Evolutionary conservation across 2,329 filamentous ascomycete species (phyloP).

Genomic region (Diplodia sapinea): DNA sequence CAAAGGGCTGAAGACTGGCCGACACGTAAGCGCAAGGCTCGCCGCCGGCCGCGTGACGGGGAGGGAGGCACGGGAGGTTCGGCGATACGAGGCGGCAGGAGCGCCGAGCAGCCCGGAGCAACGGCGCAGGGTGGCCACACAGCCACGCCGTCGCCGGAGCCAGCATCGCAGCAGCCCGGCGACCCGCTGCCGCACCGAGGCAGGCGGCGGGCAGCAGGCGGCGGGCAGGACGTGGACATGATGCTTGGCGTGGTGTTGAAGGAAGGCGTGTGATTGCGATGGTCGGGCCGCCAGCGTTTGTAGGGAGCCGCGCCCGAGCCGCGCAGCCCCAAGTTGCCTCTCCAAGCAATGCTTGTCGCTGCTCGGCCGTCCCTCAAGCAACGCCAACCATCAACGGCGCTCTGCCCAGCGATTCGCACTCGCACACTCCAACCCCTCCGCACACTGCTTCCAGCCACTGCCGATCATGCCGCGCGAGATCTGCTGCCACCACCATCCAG

Average conservation of each 20-base stretch:
- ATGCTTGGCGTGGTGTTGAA: constrained; percentile 32
- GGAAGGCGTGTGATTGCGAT: constrained; percentile 17
- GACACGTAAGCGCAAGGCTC: constrained; percentile 9
- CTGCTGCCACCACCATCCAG: neutral
- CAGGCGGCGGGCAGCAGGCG: neutral
- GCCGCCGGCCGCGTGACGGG: neutral
- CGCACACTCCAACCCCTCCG: neutral
- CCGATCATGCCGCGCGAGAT: constrained; percentile 8
- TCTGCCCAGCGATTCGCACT: neutral
- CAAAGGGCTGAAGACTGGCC: neutral
- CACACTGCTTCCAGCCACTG: neutral
- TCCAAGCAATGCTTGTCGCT: constrained; percentile 21
- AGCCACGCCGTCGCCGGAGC: neutral
- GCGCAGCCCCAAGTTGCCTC: constrained; percentile 13
- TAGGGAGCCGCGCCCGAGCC: constrained; percentile 17
- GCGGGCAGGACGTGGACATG: neutral
- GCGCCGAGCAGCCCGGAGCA: neutral
- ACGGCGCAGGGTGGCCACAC: neutral
- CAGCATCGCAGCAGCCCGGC: neutral
- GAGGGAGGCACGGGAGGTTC: neutral
- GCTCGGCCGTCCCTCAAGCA: constrained; percentile 7
- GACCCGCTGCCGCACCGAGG: neutral
- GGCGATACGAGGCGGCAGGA: constrained; percentile 19
- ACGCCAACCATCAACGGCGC: constrained; percentile 17
- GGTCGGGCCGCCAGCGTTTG: neutral